Conservation (phyloP, 768 basidiomycete species). For the Boletus rufocinnamomeus region DNA sequence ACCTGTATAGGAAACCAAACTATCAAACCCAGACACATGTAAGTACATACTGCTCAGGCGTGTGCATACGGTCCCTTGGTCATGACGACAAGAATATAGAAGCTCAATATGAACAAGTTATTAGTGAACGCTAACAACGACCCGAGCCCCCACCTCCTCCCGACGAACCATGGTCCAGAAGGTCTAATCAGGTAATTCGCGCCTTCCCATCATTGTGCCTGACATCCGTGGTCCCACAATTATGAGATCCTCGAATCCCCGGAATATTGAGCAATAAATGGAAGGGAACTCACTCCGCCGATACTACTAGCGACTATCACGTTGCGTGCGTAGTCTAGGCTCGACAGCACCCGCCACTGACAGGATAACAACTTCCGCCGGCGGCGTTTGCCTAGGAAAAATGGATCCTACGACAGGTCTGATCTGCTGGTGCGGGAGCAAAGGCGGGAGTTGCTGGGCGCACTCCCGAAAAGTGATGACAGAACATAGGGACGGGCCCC, state of each 20-base stretch:
- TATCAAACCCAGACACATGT: not conserved
- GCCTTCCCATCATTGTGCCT: constrained; percentile 22
- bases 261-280: constrained; percentile 2
- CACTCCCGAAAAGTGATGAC: not conserved
- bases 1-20: constrained; percentile 5
- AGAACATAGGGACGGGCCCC: not conserved
- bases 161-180: not conserved
- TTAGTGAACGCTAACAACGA: constrained; percentile 1
- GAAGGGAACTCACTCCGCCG: constrained; percentile 1
- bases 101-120: not conserved
- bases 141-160: constrained; percentile 10
- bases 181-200: not conserved
- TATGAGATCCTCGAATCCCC: constrained; percentile 11
- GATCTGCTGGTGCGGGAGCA: not conserved
- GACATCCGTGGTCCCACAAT: constrained; percentile 9
- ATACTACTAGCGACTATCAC: not conserved
- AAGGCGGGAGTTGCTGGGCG: not conserved
- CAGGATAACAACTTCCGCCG: not conserved
- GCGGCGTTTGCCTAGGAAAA: constrained; percentile 2
- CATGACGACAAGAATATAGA: constrained; percentile 1
- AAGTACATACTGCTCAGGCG: too few species aligned
- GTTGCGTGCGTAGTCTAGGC: constrained; percentile 9
- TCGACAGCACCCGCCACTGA: constrained; percentile 1
- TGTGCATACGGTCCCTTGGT: not conserved
- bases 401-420: not conserved